A percentile compares a stretch with the other conserved stretches of the same genome.
Evolutionary conservation across 768 basidiomycete genomes (phyloP).

Genomic region (Lactarius quietus): DNA sequence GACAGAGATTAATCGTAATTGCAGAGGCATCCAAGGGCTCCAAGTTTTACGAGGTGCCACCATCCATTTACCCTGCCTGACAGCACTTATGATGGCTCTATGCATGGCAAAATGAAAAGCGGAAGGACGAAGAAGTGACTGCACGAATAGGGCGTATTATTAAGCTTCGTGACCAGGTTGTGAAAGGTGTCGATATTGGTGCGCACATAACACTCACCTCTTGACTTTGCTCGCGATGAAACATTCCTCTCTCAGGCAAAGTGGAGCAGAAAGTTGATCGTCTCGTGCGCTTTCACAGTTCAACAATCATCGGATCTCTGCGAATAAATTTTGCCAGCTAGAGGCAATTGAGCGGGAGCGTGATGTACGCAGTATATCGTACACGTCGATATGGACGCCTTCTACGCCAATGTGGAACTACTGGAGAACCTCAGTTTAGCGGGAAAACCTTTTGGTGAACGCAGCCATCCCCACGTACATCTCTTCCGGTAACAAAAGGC

Average conservation of each 20-base stretch:
- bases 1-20: conserved; percentile 84
- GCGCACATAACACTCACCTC: conserved; percentile 34
- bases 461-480: conserved; percentile 20
- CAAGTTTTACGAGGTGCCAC: conserved; percentile 76
- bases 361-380: conserved; percentile 85
- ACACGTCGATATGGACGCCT: conserved; percentile 96
- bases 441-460: conserved; percentile 72
- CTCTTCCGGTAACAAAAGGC: conserved; percentile 24
- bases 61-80: conserved; percentile 22
- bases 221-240: background rate
- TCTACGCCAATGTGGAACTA: conserved; percentile 79
- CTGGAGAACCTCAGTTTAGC: conserved; percentile 58
- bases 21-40: conserved; percentile 91
- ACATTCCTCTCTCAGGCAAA: conserved; percentile 37
- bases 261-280: conserved; percentile 67
- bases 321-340: conserved; percentile 41
- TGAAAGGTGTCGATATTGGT: conserved; percentile 52
- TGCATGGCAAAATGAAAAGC: conserved; percentile 70
- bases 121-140: conserved; percentile 82
- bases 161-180: conserved; percentile 55
- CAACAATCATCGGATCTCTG: background rate
- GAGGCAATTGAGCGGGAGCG: conserved; percentile 67
- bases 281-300: conserved; percentile 46
- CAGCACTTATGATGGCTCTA: background rate
- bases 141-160: conserved; percentile 69